Conservation (phyloP, 2,329 filamentous ascomycete genomes). For the Stenocarpella maydis region DNA sequence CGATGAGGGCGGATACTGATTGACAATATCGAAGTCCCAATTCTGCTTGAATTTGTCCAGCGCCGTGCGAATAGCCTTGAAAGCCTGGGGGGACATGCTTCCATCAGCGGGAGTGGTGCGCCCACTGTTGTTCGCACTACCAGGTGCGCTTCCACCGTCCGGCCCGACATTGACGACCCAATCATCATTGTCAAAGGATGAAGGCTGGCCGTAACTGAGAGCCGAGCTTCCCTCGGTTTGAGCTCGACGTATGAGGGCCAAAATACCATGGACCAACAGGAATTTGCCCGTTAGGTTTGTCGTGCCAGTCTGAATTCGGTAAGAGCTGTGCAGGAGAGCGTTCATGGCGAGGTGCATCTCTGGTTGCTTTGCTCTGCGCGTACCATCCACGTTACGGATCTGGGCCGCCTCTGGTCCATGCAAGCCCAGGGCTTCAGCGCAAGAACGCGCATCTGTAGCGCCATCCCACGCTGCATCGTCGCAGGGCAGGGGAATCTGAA, state of each 20-base stretch:
- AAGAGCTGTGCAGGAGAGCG: conserved; percentile 65
- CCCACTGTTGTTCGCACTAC: conserved; percentile 55
- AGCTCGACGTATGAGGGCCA: conserved; percentile 64
- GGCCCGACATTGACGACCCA: conserved; percentile 59
- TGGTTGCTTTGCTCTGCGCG: conserved; percentile 69
- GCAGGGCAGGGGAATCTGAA: conserved; percentile 72
- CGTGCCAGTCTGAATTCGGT: conserved; percentile 68
- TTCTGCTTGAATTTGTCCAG: conserved; percentile 76
- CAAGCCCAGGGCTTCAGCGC: conserved; percentile 71
- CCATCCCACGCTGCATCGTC: conserved; percentile 78
- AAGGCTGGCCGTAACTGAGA: conserved; percentile 53
- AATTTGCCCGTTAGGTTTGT: conserved; percentile 81
- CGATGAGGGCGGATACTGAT: conserved; percentile 67
- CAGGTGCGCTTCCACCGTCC: conserved; percentile 50
- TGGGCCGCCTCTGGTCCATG: conserved; percentile 63
- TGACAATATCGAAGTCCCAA: conserved; percentile 75
- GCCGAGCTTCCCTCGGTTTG: conserved; percentile 51
- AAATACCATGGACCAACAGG: conserved; percentile 73
- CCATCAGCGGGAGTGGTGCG: conserved; percentile 56
- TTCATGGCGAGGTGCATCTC: conserved; percentile 69
- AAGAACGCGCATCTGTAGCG: conserved; percentile 64
- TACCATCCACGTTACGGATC: conserved; percentile 68
- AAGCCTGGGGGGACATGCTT: conserved; percentile 53
- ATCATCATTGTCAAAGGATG: conserved; percentile 66
- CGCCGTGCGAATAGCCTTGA: conserved; percentile 61